A percentile compares a stretch with the other conserved stretches of the same genome.
Conservation (phyloP, 208 protist genomes). For the Leishmania major region DNA sequence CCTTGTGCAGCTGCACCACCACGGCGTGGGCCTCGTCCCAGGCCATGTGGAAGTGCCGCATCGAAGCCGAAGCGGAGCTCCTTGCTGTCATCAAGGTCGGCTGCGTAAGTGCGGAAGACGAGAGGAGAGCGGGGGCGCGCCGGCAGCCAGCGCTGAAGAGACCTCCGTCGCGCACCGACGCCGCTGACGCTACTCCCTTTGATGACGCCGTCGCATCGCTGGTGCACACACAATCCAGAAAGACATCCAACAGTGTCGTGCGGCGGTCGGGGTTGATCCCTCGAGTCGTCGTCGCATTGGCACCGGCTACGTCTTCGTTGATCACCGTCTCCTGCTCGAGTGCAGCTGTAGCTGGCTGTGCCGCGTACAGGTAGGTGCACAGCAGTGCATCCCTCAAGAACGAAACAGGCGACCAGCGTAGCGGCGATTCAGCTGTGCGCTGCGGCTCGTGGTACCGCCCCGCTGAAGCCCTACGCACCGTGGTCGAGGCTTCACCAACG, state of each 20-base stretch:
- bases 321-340: neutral
- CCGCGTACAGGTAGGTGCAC: conserved; percentile 1
- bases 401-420: conserved; percentile 35
- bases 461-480: neutral
- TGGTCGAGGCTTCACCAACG: neutral
- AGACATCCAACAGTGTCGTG: conserved; percentile 7
- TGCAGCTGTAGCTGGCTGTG: neutral
- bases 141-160: neutral
- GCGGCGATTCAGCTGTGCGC: neutral
- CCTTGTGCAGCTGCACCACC: conserved; percentile 12
- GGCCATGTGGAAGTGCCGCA: neutral
- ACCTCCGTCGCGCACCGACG: neutral
- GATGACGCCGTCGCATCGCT: neutral
- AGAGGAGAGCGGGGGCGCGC: neutral
- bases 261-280: neutral
- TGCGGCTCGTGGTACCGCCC: neutral
- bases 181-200: neutral
- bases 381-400: conserved; percentile 31
- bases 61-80: neutral
- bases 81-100: neutral
- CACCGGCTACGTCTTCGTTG: neutral
- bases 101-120: neutral
- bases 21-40: conserved; percentile 13
- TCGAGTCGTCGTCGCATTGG: neutral
- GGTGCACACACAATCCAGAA: neutral